These are phyloP conservation scores for Cicer judaicum DNA, from an alignment of 306 rosid species.

Conservation along the genomic window DNA sequence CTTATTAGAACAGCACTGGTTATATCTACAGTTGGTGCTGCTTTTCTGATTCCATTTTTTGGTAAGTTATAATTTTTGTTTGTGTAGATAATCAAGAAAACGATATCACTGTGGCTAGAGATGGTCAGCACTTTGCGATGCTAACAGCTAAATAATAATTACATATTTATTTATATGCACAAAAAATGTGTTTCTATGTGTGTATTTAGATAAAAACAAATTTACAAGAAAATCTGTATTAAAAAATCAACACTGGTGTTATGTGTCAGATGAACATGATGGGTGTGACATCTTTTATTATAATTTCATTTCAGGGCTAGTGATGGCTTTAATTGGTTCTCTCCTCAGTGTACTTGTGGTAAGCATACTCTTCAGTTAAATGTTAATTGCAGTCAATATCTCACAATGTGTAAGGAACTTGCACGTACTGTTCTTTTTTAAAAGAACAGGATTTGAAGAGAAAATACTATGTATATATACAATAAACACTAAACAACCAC, in stretches of 20 bases:
- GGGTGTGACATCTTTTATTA: slow-evolving; percentile 18
- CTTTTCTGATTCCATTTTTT: slow-evolving; percentile 79
- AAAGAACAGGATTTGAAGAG: background rate
- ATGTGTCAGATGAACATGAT: background rate
- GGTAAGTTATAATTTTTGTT: slow-evolving; percentile 53
- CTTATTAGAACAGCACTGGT: slow-evolving; percentile 72
- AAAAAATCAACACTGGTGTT: background rate
- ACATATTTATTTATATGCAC: background rate
- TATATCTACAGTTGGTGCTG: slow-evolving; percentile 65
- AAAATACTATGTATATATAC: background rate
- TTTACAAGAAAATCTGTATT: background rate
- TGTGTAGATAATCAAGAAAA: slow-evolving; percentile 13
- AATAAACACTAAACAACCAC: background rate
- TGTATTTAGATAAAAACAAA: background rate
- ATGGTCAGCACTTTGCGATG: background rate
- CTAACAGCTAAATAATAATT: slow-evolving; percentile 10
- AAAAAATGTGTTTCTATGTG: background rate
- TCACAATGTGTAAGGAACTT: slow-evolving; percentile 26
- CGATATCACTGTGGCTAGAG: slow-evolving; percentile 19
- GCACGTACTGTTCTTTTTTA: slow-evolving; percentile 4
- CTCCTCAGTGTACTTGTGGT: slow-evolving; percentile 69
- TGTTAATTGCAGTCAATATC: slow-evolving; percentile 15
- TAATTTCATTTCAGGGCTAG: slow-evolving; percentile 65
- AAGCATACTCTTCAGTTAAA: slow-evolving; percentile 43
- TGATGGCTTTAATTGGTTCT: slow-evolving; percentile 85